Percentiles rank a stretch among this genome's conserved stretches.
phyloP scores from a whole-genome alignment of 371 early-diverging fungal species.

The Lichtheimia ornata region DNA sequence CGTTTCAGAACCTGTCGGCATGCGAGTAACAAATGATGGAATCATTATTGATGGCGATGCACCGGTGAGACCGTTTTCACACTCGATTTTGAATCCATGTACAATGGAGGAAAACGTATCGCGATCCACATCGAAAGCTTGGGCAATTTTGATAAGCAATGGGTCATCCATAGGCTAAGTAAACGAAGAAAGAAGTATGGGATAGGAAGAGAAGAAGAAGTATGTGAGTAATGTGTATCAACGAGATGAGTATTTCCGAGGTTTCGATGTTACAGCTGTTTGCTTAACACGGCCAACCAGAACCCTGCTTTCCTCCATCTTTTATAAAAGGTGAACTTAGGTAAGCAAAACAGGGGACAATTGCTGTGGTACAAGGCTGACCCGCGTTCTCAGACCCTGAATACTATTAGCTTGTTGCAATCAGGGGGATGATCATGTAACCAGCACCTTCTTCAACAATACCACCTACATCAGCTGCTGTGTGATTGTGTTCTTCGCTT shows the following conservation, averaged over 20 bases:
- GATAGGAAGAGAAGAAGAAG: background rate
- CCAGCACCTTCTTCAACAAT: no score
- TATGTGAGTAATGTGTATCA: background rate
- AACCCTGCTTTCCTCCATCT: background rate
- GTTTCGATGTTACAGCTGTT: no score
- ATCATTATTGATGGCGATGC: slow-evolving; percentile 57
- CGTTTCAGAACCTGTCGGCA: slow-evolving; percentile 80
- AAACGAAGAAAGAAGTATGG: background rate
- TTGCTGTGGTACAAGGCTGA: background rate
- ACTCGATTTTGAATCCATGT: slow-evolving; percentile 50
- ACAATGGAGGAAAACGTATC: slow-evolving; percentile 52
- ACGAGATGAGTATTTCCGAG: no score
- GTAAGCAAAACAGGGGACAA: background rate
- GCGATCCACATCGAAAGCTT: background rate
- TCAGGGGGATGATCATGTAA: no score
- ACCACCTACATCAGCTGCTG: no score
- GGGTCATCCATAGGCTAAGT: background rate
- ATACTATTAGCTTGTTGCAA: background rate
- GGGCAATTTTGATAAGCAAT: background rate
- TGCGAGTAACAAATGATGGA: slow-evolving; percentile 80
- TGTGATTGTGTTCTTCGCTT: no score
- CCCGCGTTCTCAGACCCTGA: background rate
- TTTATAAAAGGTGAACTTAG: background rate
- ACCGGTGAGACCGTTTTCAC: slow-evolving; percentile 39
- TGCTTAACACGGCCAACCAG: no score